Base-by-base conservation (phyloP, 1,139 yeast genomes). In the Suhomyces taliae region DNA sequence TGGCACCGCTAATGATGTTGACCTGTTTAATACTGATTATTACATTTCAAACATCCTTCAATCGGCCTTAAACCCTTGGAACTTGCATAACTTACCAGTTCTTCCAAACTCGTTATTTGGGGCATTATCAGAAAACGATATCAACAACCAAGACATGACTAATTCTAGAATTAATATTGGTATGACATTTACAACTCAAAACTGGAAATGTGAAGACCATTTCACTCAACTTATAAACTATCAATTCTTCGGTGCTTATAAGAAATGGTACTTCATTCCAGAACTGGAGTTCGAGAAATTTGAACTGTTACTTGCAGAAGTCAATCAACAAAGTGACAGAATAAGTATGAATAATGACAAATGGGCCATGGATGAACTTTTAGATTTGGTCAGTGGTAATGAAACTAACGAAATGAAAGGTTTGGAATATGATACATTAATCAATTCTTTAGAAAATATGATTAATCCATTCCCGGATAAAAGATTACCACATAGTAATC, bases 181-280 rank as follows among this genome's bases (percentile, higher is more conserved):
- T 1, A 84, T 84, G 87, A 70, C 86, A 24, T 85, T 83, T 57
- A 79, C 90, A 39, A 74, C 86, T 2, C 82, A 83, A 50, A 80
- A 85, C 54, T 90, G 96, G 96, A 76, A 74, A 45, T 70, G 80
- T 45, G 95, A 87, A 58, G 96, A 89, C 56, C 93, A 86, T 55
- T 84, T 83, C 61, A 70, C 90, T 0, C 87, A 86, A 50, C 69
- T 79, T 8, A 72, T 82, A 27, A 85, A 85, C 59, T 87, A 79
- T 56, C 88, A 83, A 52, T 87, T 86, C 55, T 65, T 79, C 45
- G 96, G 96, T 8, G 85, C 84, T 5, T 67, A 78, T 27, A 85
- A 83, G 58, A 69, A 85, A n/a, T 87, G 96, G 95, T 88, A 85
- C 57, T 82, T 90, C 39, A 78, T 90, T 15, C 85, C 93, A 0